Conservation (phyloP, 2,329 filamentous ascomycete genomes). For the Pseudocercospora eumusae region DNA sequence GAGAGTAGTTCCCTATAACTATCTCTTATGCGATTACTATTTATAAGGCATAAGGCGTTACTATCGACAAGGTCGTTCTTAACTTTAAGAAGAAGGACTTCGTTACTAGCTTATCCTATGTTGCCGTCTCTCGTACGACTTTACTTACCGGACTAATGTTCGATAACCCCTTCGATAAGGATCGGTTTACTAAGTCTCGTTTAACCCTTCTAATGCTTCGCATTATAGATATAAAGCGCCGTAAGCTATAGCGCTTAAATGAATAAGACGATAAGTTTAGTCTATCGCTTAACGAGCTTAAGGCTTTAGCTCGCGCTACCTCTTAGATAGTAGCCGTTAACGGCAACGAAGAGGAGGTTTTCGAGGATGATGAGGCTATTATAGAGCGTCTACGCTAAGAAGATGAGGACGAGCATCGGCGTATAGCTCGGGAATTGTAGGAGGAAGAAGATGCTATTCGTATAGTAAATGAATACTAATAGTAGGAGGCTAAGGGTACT, state of each 20-base stretch:
- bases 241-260: not conserved
- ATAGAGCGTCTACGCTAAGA: too few species aligned
- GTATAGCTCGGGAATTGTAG: too few species aligned
- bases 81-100: conserved; percentile 1
- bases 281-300: too few species aligned
- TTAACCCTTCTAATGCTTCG: not conserved
- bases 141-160: not conserved
- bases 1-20: not conserved
- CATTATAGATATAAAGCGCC: not conserved
- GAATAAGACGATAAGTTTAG: too few species aligned
- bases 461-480: not conserved
- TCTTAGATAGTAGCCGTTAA: not conserved
- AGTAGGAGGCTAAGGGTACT: not conserved
- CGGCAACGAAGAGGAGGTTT: too few species aligned
- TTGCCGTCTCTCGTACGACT: not conserved
- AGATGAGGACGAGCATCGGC: too few species aligned
- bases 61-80: not conserved
- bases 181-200: not conserved
- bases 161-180: not conserved
- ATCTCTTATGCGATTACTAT: conserved; percentile 7
- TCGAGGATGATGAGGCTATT: too few species aligned
- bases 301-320: not conserved
- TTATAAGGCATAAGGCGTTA: conserved; percentile 5
- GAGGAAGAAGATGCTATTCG: too few species aligned
- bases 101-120: not conserved